Evolutionary conservation across 257 asterid genomes (phyloP).

Genomic region (Gentiana dahurica): DNA sequence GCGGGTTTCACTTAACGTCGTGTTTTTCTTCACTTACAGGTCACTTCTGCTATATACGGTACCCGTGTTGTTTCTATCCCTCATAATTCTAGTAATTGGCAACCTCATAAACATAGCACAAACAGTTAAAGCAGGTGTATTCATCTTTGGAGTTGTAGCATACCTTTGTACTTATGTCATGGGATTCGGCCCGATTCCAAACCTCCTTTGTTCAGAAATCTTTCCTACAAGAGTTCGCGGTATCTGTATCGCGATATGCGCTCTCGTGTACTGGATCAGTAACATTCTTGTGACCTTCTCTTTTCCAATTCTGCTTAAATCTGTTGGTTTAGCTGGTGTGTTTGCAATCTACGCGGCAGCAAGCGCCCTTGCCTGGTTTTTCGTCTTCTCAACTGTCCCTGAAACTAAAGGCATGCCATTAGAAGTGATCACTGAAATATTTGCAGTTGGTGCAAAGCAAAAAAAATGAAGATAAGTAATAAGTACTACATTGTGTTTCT

Average conservation of each 20-base stretch:
- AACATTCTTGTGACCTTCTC: conserved; percentile 76
- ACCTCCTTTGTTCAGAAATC: conserved; percentile 93
- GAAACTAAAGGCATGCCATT: conserved; percentile 97
- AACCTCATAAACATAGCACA: conserved; percentile 48
- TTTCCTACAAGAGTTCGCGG: conserved; percentile 96
- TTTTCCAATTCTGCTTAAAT: conserved; percentile 63
- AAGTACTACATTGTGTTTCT: too few species aligned
- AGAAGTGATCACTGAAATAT: conserved; percentile 85
- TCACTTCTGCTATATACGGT: conserved; percentile 71
- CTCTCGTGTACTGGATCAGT: conserved; percentile 79
- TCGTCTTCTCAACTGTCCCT: conserved; percentile 71
- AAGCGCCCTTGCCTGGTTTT: conserved; percentile 59
- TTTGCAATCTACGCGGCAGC: conserved; percentile 70
- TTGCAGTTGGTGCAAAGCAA: conserved; percentile 74
- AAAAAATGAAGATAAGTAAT: too few species aligned
- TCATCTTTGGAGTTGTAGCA: conserved; percentile 64
- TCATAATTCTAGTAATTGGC: conserved; percentile 53
- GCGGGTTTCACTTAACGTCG: neutral
- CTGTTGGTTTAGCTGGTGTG: conserved; percentile 67
- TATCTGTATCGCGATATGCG: conserved; percentile 87
- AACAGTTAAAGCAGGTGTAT: conserved; percentile 50
- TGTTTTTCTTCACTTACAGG: conserved; percentile 25
- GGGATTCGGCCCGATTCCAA: conserved; percentile 95
- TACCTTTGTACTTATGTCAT: conserved; percentile 88
- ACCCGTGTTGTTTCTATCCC: conserved; percentile 58